These are phyloP conservation scores for Hemerocallis citrina DNA, from an alignment of 106 monocot species.

Conservation along the genomic window DNA sequence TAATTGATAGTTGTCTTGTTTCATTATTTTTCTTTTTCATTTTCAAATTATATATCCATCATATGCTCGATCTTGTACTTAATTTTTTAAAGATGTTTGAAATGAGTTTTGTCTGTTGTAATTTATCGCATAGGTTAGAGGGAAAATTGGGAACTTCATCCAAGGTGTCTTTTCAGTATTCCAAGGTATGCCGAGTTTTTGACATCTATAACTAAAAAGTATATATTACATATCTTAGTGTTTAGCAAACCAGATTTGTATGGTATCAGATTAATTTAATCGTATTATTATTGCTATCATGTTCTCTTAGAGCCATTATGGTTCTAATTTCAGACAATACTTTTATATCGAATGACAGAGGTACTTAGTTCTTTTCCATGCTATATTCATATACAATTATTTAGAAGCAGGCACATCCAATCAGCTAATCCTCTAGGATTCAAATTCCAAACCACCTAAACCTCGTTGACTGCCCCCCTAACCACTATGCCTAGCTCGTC, in stretches of 20 bases:
- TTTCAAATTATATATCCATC: not conserved
- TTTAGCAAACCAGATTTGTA: not conserved
- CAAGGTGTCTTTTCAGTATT: slow-evolving; percentile 65
- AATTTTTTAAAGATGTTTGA: not conserved
- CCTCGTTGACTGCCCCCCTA: no score
- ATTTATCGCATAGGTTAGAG: slow-evolving; percentile 38
- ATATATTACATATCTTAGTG: not conserved
- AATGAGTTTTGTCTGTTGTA: not conserved
- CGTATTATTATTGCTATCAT: not conserved
- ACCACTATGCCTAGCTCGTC: no score
- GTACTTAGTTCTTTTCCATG: not conserved
- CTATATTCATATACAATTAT: no score
- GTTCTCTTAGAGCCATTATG: not conserved
- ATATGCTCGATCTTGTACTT: not conserved
- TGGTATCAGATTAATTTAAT: not conserved
- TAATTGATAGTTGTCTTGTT: not conserved
- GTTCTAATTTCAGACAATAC: no score
- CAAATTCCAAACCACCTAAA: no score
- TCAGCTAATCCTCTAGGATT: no score
- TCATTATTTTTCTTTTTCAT: not conserved
- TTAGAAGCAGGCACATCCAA: no score
- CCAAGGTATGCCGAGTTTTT: slow-evolving; percentile 36
- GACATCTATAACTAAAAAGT: not conserved
- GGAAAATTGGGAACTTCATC: slow-evolving; percentile 76
- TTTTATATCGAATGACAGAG: not conserved